Conservation (phyloP, 2,329 filamentous ascomycete genomes). For the Tolypocladium tropicale region DNA sequence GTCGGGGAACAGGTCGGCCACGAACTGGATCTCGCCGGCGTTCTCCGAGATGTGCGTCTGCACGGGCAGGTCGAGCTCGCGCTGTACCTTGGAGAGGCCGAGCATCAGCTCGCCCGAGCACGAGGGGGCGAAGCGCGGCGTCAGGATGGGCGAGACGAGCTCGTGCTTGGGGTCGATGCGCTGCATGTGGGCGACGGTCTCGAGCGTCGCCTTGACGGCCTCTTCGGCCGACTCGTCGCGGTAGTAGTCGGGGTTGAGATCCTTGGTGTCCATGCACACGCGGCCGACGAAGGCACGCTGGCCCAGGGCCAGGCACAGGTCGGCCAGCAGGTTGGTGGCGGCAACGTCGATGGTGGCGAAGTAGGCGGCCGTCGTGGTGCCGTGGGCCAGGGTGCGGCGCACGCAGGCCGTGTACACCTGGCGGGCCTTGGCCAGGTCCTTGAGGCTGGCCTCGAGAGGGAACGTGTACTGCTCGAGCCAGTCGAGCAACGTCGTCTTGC, state of each 20-base stretch:
- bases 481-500: slow-evolving; percentile 81
- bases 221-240: slow-evolving; percentile 56
- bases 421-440: slow-evolving; percentile 49
- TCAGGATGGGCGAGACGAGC: slow-evolving; percentile 71
- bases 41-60: slow-evolving; percentile 94
- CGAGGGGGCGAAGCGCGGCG: slow-evolving; percentile 56
- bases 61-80: slow-evolving; percentile 52
- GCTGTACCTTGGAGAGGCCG: slow-evolving; percentile 54
- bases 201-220: slow-evolving; percentile 44
- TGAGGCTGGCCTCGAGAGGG: slow-evolving; percentile 73
- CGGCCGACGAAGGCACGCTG: slow-evolving; percentile 87
- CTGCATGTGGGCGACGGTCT: slow-evolving; percentile 56
- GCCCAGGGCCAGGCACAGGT: slow-evolving; percentile 67
- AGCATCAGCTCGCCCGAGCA: slow-evolving; percentile 52
- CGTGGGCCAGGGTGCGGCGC: slow-evolving; percentile 70
- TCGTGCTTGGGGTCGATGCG: slow-evolving; percentile 52
- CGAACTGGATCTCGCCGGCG: slow-evolving; percentile 58
- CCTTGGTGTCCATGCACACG: slow-evolving; percentile 79
- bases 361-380: slow-evolving; percentile 91
- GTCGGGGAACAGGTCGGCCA: slow-evolving; percentile 58
- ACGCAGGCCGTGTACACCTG: slow-evolving; percentile 71
- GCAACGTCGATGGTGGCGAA: slow-evolving; percentile 82
- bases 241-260: slow-evolving; percentile 65
- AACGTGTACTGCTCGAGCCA: slow-evolving; percentile 96
- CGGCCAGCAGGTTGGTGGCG: slow-evolving; percentile 83